Base-by-base conservation (phyloP, 2,329 filamentous ascomycete species). In the Aspergillus hiratsukae region DNA sequence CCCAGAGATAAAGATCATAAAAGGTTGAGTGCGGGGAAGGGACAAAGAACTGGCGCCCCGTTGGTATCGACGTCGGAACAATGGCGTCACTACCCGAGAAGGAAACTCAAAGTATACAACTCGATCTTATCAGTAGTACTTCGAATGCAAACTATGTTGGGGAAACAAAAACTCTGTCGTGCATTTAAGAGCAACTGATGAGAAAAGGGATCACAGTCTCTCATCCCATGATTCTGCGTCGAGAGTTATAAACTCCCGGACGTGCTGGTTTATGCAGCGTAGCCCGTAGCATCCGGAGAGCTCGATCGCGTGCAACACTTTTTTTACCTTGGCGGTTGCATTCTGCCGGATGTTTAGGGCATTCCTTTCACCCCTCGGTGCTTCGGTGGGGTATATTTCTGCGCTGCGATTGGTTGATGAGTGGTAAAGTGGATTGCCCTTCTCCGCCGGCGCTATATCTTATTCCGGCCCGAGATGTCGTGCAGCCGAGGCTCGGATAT, bases 241-340 rank as follows among this genome's bases (percentile, higher is more conserved):
- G 53, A 25, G 31, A 37, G 54, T 59, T 56, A 57, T 64, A 61
- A 58, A 59, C 40, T 29, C 14, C 48, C 17, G 27, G 48, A 61
- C 61, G 74, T 76, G 69, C 71, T 76, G 72, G 70, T 70, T 66
- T 75, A 75, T 76, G 72, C 74, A 51, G 74, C 74, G 74, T 76
- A 76, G 71, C 62, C 64, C 56, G 61, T 67, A 76, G 71, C 70
- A 75, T 76, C 64, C 60, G 57, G 55, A 62, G 54, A 53, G 31
- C 17, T 37, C 31, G 6, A 51, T 49, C 54, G 46, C 21, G 43
- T 52, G 43, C 41, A 45, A 37, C 49, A 21, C 27, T 43, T 48
- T 52, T 46, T 48, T 23, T 25, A 10, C 45, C 46, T 49, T 48
- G 1, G 25, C 28, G 17, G 25, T 54, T 52, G 48, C 48, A 54